Percentiles rank a stretch among this genome's conserved stretches.
These are phyloP conservation scores for Paraphaeosphaeria minitans DNA, from an alignment of 2,329 filamentous ascomycete genomes.

Conservation along the genomic window DNA sequence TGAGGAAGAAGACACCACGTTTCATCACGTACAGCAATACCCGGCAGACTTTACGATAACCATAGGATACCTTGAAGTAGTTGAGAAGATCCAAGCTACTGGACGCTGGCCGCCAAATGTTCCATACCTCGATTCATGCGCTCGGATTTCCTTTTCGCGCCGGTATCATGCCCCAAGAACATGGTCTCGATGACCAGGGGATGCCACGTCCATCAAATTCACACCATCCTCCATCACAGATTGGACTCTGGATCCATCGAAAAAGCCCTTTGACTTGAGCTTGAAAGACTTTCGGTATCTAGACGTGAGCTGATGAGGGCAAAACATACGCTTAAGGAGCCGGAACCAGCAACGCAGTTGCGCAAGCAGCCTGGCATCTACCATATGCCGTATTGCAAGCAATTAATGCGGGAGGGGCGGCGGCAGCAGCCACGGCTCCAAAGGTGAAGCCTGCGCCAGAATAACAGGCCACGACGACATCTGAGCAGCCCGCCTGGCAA, in stretches of 20 bases:
- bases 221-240: not conserved
- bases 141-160: too few species aligned
- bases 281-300: not conserved
- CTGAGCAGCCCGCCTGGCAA: constrained; percentile 56
- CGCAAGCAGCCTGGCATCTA: constrained; percentile 54
- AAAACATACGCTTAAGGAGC: not conserved
- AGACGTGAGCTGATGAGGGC: not conserved
- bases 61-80: too few species aligned
- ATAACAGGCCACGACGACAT: constrained; percentile 55
- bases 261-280: not conserved
- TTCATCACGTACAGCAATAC: too few species aligned
- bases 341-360: constrained; percentile 24
- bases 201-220: not conserved
- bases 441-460: constrained; percentile 51
- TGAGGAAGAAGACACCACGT: too few species aligned
- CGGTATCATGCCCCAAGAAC: too few species aligned
- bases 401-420: constrained; percentile 50
- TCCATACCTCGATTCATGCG: too few species aligned
- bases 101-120: too few species aligned
- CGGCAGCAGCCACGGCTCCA: constrained; percentile 46
- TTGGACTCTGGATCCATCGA: too few species aligned
- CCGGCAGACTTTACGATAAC: too few species aligned
- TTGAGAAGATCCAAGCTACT: too few species aligned
- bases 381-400: constrained; percentile 55
- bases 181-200: too few species aligned